Evolutionary conservation across 2,329 filamentous ascomycete species (phyloP), one percentile per base, ranked within the genome.

Genomic region (Blumeria graminis): DNA sequence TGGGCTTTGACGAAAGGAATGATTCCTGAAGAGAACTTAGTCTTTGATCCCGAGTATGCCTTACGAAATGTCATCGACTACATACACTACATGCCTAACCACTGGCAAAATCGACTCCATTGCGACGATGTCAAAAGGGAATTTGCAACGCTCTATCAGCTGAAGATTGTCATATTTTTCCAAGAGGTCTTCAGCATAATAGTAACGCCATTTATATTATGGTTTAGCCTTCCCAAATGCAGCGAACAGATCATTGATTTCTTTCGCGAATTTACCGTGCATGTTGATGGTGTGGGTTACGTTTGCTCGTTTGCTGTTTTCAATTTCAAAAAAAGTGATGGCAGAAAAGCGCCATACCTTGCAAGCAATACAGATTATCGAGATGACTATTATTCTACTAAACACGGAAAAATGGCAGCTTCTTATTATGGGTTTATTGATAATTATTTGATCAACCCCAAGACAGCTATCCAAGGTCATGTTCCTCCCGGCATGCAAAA

Each of bases 261-360:
- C 69, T 96, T 98, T 72, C 82, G 92, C 41, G 92, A 98, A 66
- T 95, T 96, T 63, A 96, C 92, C 0, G 81, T 98, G 22, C 89
- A 98, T 63, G 90, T 98, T 14, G 92, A 98, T 65, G 92, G 92
- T 0, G 76, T 98, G 38, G 92, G 92, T 22, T 90, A 95, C 61
- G 87, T 96, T 10, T 98, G 92, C 69, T 95, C 90, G 0, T 96
- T 95, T 70, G 92, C 92, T 3, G 87, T 94, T 38, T 98, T 98
- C 64, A 86, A 95, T 60, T 96, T 96, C 71, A 89, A 94, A 68
- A 90, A 88, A 67, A 84, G 82, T 28, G 74, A 82, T 22, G 75
- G 77, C 52, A 75, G 74, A 61, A 69, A 71, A 28, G 18, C 14
- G 43, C 68, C 69, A n/a, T 66, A 67, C 48, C 66, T 69, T 54